Evolutionary conservation across 2,329 filamentous ascomycete species (phyloP), one percentile per base, ranked within the genome.

Genomic region (Diaporthe sp.): DNA sequence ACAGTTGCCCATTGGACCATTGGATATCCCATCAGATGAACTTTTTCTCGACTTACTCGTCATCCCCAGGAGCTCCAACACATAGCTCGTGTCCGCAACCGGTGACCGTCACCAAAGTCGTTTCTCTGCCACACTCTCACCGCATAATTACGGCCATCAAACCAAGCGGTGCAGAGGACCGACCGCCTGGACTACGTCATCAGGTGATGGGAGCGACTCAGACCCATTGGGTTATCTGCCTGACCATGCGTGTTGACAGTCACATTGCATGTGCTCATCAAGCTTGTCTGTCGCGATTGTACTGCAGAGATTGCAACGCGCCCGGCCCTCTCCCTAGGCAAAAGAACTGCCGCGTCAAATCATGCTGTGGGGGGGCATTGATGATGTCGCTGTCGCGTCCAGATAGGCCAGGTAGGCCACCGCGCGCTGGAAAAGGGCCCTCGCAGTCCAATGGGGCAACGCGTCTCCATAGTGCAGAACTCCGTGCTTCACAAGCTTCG

Each of bases 401-500:
- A 69, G 34, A 69, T 25, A 55, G 65, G 49, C 28, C 65, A 68
- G 49, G n/a, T 28, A 51, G 31, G 65, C 37, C 65, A 53, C 46
- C 46, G 49, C 65, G 65, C 65, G 65, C 65, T 25, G 65, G 13
- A 42, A 42, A 55, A 55, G 49, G 65, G 65, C 65, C 42, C 49
- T 28, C n/a, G 34, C 65, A 37, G 34, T 53, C 49, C 65, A 55
- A 69, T 69, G 49, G 65, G 65, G 65, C 65, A 53, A 69, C 65
- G 65, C 65, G 65, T 69, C 65, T 57, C 71, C 71, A 65, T 44
- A 65, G 46, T n/a, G 46, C 49, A 46, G 46, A 25, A 53, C 44
- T 42, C 34, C 22, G 65, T 42, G 71, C 61, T 65, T 61, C 58
- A 73, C 49, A 65, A 69, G 58, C 71, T 73, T 73, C 71, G 71